Conservation (phyloP, 2,329 filamentous ascomycete species). For the Metarhizium sp. region DNA sequence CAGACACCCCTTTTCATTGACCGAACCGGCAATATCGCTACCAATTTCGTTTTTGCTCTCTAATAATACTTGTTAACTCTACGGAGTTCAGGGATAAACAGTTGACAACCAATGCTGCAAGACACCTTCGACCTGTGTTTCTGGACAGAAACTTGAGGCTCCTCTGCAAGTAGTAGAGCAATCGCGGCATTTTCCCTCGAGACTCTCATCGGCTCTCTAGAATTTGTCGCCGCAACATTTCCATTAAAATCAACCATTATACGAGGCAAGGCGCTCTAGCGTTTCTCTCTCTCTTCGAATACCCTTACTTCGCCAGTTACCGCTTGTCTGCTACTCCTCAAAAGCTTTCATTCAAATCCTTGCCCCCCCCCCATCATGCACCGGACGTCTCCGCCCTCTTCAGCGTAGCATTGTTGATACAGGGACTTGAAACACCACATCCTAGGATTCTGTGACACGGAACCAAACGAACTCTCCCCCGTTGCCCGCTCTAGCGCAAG, state of each 20-base stretch:
- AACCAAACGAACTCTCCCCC: conserved; percentile 1
- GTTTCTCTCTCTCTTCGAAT: neutral
- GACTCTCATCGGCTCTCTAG: neutral
- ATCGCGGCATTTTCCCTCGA: neutral
- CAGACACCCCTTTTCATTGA: conserved; percentile 1
- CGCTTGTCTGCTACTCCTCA: neutral
- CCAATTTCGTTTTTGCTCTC: neutral
- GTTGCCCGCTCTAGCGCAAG: neutral
- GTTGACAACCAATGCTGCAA: neutral
- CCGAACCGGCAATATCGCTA: neutral
- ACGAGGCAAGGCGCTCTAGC: neutral
- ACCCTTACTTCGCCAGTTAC: neutral
- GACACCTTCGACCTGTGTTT: neutral
- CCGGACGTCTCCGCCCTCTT: conserved; percentile 7
- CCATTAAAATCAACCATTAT: neutral
- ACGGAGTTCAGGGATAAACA: neutral
- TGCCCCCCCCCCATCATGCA: conserved; percentile 6
- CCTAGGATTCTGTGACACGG: conserved; percentile 3
- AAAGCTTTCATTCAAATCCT: neutral
- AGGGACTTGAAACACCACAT: conserved; percentile 11
- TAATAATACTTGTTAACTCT: neutral
- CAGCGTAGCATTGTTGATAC: conserved; percentile 8
- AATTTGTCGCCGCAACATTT: neutral
- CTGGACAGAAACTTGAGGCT: neutral
- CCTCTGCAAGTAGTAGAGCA: neutral